phyloP scores from a whole-genome alignment of 345 rosid species.

The Citrus trifoliata region DNA sequence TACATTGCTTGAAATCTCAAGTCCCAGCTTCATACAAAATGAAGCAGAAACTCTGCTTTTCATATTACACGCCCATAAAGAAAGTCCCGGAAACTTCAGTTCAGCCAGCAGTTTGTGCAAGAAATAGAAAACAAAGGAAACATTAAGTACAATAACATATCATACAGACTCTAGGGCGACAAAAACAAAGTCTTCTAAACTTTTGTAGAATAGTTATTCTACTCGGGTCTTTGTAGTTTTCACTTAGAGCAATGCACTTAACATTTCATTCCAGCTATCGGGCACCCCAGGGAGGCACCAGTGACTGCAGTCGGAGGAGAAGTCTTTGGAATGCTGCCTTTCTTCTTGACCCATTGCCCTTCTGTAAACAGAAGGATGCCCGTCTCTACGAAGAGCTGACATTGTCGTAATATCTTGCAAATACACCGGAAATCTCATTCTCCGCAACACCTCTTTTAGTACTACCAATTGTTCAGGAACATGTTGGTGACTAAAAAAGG shows the following conservation, averaged over 20 bases:
- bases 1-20: neutral
- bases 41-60: neutral
- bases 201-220: constrained; percentile 21
- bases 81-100: neutral
- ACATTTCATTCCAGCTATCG: constrained; percentile 92
- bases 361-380: constrained; percentile 86
- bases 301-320: constrained; percentile 83
- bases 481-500: constrained; percentile 54
- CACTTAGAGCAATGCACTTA: constrained; percentile 45
- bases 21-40: neutral
- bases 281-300: constrained; percentile 99
- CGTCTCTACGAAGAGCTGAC: constrained; percentile 80
- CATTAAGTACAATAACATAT: constrained; percentile 16
- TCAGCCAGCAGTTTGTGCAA: neutral
- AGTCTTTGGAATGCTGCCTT: constrained; percentile 40
- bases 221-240: neutral
- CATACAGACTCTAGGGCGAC: constrained; percentile 6
- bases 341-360: constrained; percentile 49
- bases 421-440: constrained; percentile 72
- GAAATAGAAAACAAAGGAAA: constrained; percentile 2
- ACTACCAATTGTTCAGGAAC: constrained; percentile 62
- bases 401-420: constrained; percentile 77
- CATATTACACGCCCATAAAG: neutral
- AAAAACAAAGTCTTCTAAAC: neutral
- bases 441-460: constrained; percentile 59